Percentiles rank a stretch among this genome's conserved stretches.
Conservation (phyloP, 257 asterid species). For the Salvia hispanica region DNA sequence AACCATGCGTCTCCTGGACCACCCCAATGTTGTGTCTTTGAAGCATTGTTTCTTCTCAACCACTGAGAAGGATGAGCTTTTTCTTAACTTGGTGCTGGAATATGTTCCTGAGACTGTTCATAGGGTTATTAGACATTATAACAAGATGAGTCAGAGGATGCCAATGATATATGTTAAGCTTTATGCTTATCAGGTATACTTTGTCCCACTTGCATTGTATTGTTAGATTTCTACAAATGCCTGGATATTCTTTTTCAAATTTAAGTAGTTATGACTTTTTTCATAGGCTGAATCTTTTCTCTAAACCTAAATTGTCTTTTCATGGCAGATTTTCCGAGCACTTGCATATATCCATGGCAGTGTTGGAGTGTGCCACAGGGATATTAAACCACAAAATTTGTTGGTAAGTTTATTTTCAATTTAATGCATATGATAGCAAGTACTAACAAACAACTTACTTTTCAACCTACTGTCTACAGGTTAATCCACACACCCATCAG, state of each 20-base stretch:
- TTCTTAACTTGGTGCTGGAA: conserved; percentile 82
- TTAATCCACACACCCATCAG: conserved; percentile 88
- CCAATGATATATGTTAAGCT: conserved; percentile 79
- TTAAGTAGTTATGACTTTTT: conserved; percentile 8
- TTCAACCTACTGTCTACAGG: conserved; percentile 45
- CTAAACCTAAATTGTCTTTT: neutral
- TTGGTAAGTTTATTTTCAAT: conserved; percentile 48
- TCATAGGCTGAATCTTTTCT: neutral
- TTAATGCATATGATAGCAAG: neutral
- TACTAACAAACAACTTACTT: conserved; percentile 4
- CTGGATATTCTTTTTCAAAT: neutral
- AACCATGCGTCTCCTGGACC: conserved; percentile 82
- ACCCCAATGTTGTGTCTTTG: conserved; percentile 72
- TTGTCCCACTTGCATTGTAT: neutral
- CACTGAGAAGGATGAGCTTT: conserved; percentile 75
- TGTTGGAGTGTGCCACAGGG: conserved; percentile 91
- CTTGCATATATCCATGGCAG: conserved; percentile 74
- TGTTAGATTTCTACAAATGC: neutral
- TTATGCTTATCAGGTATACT: conserved; percentile 70
- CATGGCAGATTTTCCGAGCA: conserved; percentile 65
- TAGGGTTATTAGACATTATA: conserved; percentile 80
- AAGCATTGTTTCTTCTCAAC: conserved; percentile 84
- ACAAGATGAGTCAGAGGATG: conserved; percentile 80
- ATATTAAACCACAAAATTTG: conserved; percentile 81
- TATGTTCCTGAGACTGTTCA: conserved; percentile 86